Conservation (phyloP, 352 stramenopile genomes). For the Phytophthora ohioensis region DNA sequence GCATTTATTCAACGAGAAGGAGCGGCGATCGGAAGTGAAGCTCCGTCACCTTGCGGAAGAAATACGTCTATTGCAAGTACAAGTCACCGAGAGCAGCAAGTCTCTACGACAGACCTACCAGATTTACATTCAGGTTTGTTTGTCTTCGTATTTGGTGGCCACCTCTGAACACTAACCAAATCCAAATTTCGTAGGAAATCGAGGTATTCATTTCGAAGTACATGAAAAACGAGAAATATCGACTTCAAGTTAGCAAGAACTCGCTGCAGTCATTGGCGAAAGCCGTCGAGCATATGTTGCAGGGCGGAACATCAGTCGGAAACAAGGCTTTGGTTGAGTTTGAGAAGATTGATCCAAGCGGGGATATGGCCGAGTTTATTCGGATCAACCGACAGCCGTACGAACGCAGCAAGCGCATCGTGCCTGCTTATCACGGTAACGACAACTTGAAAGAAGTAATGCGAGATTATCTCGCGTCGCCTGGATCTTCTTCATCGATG, state of each 20-base stretch:
- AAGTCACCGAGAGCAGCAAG: slow-evolving; percentile 44
- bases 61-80: slow-evolving; percentile 47
- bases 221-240: slow-evolving; percentile 91
- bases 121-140: slow-evolving; percentile 67
- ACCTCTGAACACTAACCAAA: slow-evolving; percentile 1
- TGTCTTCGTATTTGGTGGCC: background rate
- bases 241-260: slow-evolving; percentile 84
- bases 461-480: slow-evolving; percentile 50
- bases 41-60: slow-evolving; percentile 60
- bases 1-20: slow-evolving; percentile 44
- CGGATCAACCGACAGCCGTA: slow-evolving; percentile 53
- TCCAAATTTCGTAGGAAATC: slow-evolving; percentile 58
- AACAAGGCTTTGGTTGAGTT: slow-evolving; percentile 52
- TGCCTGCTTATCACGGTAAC: slow-evolving; percentile 56
- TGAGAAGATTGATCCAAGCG: slow-evolving; percentile 60
- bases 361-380: slow-evolving; percentile 79
- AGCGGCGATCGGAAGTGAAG: slow-evolving; percentile 52
- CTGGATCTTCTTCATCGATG: slow-evolving; percentile 18
- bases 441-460: slow-evolving; percentile 66
- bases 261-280: slow-evolving; percentile 75
- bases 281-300: slow-evolving; percentile 72
- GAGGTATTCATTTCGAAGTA: slow-evolving; percentile 77
- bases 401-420: slow-evolving; percentile 54
- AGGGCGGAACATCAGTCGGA: slow-evolving; percentile 45
- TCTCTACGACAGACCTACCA: slow-evolving; percentile 56